Conservation (phyloP, 2,329 filamentous ascomycete genomes). For the Fusarium succisae region DNA sequence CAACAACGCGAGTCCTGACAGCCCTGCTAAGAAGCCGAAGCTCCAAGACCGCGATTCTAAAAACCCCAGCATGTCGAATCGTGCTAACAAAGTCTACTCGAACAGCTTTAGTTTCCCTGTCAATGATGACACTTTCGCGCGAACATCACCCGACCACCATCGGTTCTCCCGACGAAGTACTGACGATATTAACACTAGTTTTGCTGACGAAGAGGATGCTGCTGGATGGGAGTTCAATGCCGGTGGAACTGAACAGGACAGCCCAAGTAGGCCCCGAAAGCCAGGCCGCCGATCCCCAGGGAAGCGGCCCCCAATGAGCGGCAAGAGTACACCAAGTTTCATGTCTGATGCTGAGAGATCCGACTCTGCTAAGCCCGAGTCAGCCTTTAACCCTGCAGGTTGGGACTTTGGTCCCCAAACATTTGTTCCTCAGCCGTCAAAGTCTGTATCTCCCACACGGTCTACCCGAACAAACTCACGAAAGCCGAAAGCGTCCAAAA, state of each 20-base stretch:
- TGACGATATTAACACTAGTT: constrained; percentile 71
- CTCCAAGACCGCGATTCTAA: background rate
- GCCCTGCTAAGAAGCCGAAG: constrained; percentile 25
- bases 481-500: constrained; percentile 68
- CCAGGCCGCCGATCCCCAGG: constrained; percentile 53
- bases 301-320: constrained; percentile 41
- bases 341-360: constrained; percentile 35
- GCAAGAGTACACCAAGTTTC: constrained; percentile 35
- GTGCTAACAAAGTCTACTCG: constrained; percentile 46
- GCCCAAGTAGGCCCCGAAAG: constrained; percentile 47
- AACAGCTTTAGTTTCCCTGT: constrained; percentile 63
- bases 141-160: constrained; percentile 48
- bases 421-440: constrained; percentile 59
- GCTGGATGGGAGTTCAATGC: constrained; percentile 63
- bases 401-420: constrained; percentile 67
- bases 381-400: constrained; percentile 59
- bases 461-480: constrained; percentile 59
- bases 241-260: constrained; percentile 50
- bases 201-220: constrained; percentile 60
- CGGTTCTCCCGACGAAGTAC: constrained; percentile 61
- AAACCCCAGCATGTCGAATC: constrained; percentile 5
- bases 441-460: constrained; percentile 57
- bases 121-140: constrained; percentile 53
- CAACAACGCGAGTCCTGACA: constrained; percentile 38
- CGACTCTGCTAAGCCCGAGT: constrained; percentile 43